phyloP scores from a whole-genome alignment of 805 yeast species.

The Hanseniaspora lindneri region DNA sequence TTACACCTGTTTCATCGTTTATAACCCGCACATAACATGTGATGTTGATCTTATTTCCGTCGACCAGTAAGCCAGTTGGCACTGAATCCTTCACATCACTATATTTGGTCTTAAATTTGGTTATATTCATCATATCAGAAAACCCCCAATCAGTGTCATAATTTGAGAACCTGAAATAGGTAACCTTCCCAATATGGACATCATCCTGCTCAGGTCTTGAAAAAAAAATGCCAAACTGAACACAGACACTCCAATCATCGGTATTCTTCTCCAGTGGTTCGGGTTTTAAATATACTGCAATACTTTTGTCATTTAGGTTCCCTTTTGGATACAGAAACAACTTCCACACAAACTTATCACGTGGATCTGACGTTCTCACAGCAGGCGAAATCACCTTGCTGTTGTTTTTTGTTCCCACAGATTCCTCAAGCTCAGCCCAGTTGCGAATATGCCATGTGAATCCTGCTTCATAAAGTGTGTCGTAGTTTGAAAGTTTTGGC shows the following conservation, averaged over 20 bases:
- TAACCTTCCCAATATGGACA: conserved; percentile 46
- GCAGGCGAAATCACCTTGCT: conserved; percentile 17
- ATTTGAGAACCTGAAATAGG: conserved; percentile 67
- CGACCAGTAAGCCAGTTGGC: conserved; percentile 36
- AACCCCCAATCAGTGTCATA: conserved; percentile 94
- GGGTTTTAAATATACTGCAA: conserved; percentile 76
- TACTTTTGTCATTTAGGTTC: conserved; percentile 38
- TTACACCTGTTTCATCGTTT: conserved; percentile 83
- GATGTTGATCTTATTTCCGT: conserved; percentile 46
- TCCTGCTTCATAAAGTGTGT: conserved; percentile 26
- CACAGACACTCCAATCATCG: conserved; percentile 76
- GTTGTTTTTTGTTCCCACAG: conserved; percentile 4
- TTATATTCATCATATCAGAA: conserved; percentile 54
- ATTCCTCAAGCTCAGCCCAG: conserved; percentile 37
- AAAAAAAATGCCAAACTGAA: conserved; percentile 72
- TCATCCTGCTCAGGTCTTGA: conserved; percentile 61
- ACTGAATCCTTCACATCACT: conserved; percentile 28
- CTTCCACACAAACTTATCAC: conserved; percentile 58
- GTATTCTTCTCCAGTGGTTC: conserved; percentile 28
- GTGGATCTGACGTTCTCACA: conserved; percentile 36
- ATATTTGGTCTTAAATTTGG: conserved; percentile 32
- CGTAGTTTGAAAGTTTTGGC: conserved; percentile 21
- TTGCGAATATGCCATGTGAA: conserved; percentile 42
- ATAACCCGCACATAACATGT: conserved; percentile 67
- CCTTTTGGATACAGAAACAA: conserved; percentile 70